Base-by-base conservation (phyloP, 202 grass and related monocot genomes). In the Zoysia matrella region DNA sequence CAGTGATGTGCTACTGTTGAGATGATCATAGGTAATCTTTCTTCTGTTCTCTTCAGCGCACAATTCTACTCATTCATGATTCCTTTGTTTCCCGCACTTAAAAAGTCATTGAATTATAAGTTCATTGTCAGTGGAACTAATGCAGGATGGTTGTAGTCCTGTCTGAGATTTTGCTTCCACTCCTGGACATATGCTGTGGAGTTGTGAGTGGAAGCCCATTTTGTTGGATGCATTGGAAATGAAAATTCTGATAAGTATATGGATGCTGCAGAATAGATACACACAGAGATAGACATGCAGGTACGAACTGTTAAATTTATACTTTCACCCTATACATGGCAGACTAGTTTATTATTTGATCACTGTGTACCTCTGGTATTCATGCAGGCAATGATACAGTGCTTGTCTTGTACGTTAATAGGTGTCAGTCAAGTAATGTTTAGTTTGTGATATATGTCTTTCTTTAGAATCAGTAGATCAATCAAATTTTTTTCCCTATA, bases 1-100 rank as follows among this genome's bases (percentile, higher is more conserved):
- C 78, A 76, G 80, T 49, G 55, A 64, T 52, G 15, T 77, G 80
- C 67, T 65, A 44, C 61, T 55, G 82, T 85, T 86, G 72, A 85
- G 85, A 46, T 71, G 49, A 48, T 69, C 52, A 45, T 30, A 47
- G 5, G 12, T 57, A 22, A 14, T 48, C 3, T 39, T 40, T 22
- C n/a, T 22, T 62, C 44, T 49, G 16, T 14, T 76, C 22, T 58
- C 53, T 41, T 42, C 52, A 47, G 22, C 7, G 15, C 10, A 66
- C 1, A 42, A 16, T 44, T 75, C 49, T 30, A 69, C 10, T 18
- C 3, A 22, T 44, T 55, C 79, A 12, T 73, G 14, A 51, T 80
- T 78, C 52, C 8, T 65, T 65, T 65, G 67, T 74, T 64, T 79
- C 8, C 56, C 44, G 22, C 55, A 80, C 71, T 63, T 71, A 22